These are phyloP conservation scores for Lachnellula suecica DNA, from an alignment of 2,329 filamentous ascomycete species.

Conservation along the genomic window DNA sequence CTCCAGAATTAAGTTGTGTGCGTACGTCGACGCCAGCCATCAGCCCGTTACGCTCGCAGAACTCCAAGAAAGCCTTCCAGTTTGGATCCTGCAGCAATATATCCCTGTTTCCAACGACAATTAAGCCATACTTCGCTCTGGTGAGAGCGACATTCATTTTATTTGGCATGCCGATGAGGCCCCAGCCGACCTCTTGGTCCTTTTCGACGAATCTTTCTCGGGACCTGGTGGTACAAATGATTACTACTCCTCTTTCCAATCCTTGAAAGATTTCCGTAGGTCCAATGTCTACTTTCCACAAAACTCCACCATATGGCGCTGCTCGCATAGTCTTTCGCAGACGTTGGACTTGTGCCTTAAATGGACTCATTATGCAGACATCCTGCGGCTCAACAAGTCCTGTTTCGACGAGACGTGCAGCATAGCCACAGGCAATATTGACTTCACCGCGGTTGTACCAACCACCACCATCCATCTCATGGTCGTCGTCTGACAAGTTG, in stretches of 20 bases:
- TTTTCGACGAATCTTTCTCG: conserved; percentile 12
- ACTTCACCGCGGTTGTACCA: conserved; percentile 19
- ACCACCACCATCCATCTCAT: conserved; percentile 16
- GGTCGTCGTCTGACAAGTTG: conserved; percentile 16
- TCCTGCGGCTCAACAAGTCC: conserved; percentile 14
- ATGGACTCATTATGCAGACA: conserved; percentile 22
- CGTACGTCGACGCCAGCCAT: neutral
- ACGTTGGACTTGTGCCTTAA: conserved; percentile 20
- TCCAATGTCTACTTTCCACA: conserved; percentile 20
- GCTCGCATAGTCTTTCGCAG: conserved; percentile 9
- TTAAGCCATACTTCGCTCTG: conserved; percentile 19
- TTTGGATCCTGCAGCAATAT: conserved; percentile 11
- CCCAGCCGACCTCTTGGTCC: conserved; percentile 14
- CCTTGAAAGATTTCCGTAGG: conserved; percentile 21
- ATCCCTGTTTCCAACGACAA: conserved; percentile 17
- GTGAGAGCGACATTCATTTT: conserved; percentile 22
- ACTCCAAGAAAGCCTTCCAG: conserved; percentile 17
- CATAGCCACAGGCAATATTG: conserved; percentile 15
- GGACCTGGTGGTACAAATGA: conserved; percentile 20
- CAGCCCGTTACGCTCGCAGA: conserved; percentile 17
- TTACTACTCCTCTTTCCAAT: conserved; percentile 17
- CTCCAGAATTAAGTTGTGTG: neutral
- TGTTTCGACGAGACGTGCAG: conserved; percentile 8
- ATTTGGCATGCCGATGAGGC: conserved; percentile 17
- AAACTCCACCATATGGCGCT: neutral